Evolutionary conservation across 352 stramenopile genomes (phyloP).

Genomic region (Pythium rhizo-oryzae): DNA sequence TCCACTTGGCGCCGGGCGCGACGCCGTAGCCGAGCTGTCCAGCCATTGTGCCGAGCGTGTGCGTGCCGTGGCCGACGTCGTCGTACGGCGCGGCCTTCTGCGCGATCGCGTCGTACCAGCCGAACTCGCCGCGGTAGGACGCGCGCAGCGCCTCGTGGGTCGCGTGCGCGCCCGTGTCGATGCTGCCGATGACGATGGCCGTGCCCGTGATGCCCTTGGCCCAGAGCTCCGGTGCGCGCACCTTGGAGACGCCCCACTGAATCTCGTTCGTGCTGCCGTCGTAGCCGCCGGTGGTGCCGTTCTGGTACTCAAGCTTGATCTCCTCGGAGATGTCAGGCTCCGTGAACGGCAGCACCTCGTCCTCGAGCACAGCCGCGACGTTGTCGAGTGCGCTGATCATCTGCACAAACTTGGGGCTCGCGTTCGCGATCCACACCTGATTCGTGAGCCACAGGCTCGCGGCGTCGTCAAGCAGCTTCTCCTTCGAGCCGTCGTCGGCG

Average conservation of each 20-base stretch:
- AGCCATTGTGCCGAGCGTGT: slow-evolving; percentile 38
- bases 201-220: slow-evolving; percentile 25
- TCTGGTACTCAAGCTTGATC: slow-evolving; percentile 12
- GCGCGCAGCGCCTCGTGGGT: slow-evolving; percentile 26
- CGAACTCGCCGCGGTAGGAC: slow-evolving; percentile 19
- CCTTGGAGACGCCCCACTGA: slow-evolving; percentile 34
- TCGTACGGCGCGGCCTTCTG: slow-evolving; percentile 29
- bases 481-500: not conserved
- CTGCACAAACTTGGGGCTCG: slow-evolving; percentile 17
- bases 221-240: slow-evolving; percentile 29
- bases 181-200: slow-evolving; percentile 33
- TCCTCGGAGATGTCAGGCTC: slow-evolving; percentile 14
- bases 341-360: slow-evolving; percentile 19
- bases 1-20: slow-evolving; percentile 35
- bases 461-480: slow-evolving; percentile 13
- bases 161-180: slow-evolving; percentile 36
- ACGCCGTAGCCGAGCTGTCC: slow-evolving; percentile 34
- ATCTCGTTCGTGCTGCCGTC: slow-evolving; percentile 4
- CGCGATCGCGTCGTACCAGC: slow-evolving; percentile 36
- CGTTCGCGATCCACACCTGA: slow-evolving; percentile 28
- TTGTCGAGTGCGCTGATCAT: slow-evolving; percentile 17
- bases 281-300: slow-evolving; percentile 6
- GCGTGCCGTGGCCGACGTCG: slow-evolving; percentile 38
- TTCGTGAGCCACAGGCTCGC: slow-evolving; percentile 32
- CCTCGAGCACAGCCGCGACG: slow-evolving; percentile 7